phyloP scores from a whole-genome alignment of 1,284 basidiomycete genomes.

The Abortiporus biennis region DNA sequence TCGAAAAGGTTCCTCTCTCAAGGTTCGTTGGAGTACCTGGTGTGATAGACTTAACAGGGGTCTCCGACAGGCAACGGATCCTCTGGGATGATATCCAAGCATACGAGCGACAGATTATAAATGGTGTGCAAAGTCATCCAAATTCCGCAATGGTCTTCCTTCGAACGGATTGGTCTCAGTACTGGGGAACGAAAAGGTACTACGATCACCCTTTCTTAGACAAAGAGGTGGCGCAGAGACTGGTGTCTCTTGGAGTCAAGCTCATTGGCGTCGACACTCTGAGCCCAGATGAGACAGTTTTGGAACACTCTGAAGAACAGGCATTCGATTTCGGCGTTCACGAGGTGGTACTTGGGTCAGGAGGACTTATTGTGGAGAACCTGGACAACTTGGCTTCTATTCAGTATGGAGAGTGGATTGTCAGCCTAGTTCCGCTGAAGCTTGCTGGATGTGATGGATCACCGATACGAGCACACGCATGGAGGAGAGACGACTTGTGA shows the following conservation, averaged over 20 bases:
- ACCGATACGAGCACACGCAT: conserved; percentile 48
- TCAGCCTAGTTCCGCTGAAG: conserved; percentile 55
- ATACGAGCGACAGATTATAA: conserved; percentile 21
- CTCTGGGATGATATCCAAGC: conserved; percentile 42
- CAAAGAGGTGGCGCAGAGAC: conserved; percentile 39
- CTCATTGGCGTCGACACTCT: conserved; percentile 58
- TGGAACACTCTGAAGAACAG: too few relatives aligned
- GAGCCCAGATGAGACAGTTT: conserved; percentile 50
- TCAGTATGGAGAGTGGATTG: conserved; percentile 24
- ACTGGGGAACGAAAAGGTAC: conserved; percentile 46
- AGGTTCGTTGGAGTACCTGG: conserved; percentile 33
- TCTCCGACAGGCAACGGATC: conserved; percentile 34
- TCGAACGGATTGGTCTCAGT: conserved; percentile 25
- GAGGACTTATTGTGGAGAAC: conserved; percentile 64
- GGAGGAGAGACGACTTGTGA: conserved; percentile 12
- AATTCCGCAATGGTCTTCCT: conserved; percentile 25
- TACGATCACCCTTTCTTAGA: conserved; percentile 59
- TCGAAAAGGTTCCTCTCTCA: conserved; percentile 43
- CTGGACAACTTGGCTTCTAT: conserved; percentile 39
- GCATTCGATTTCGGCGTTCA: conserved; percentile 42
- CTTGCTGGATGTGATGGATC: conserved; percentile 55
- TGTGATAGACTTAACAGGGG: background rate
- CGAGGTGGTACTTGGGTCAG: conserved; percentile 46
- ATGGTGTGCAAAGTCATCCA: too few relatives aligned
- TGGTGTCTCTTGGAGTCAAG: conserved; percentile 44